Conservation (phyloP, 345 rosid species). For the Euphorbia lathyris region DNA sequence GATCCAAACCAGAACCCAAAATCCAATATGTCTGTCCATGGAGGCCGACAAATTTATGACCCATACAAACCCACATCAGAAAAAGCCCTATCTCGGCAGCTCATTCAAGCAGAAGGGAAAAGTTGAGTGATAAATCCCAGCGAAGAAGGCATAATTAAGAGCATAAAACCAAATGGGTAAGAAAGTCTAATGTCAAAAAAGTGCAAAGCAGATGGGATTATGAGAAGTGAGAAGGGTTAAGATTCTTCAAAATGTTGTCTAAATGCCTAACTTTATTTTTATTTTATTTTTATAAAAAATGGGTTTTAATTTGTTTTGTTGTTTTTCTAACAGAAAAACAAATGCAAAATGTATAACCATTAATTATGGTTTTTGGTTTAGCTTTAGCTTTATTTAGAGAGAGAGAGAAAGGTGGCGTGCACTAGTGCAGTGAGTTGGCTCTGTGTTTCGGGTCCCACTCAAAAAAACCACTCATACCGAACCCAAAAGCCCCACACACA, state of each 20-base stretch:
- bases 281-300: no score
- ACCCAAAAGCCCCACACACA: not conserved
- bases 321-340: not conserved
- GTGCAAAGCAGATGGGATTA: constrained; percentile 2
- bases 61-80: constrained; percentile 18
- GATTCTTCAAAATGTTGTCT: constrained; percentile 14
- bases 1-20: constrained; percentile 20
- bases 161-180: constrained; percentile 10
- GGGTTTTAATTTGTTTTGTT: not conserved
- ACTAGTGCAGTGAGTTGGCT: constrained; percentile 18
- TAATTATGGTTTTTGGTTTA: not conserved
- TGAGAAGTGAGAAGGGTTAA: not conserved
- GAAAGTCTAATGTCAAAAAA: constrained; percentile 7
- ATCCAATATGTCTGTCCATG: constrained; percentile 25
- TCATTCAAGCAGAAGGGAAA: constrained; percentile 1
- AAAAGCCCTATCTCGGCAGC: constrained; percentile 3
- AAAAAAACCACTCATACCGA: constrained; percentile 15
- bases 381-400: not conserved
- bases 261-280: constrained; percentile 9
- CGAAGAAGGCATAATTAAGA: not conserved
- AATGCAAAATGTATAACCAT: not conserved
- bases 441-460: constrained; percentile 16
- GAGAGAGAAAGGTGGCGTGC: constrained; percentile 25
- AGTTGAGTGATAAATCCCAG: not conserved
- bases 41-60: constrained; percentile 4